phyloP scores from a whole-genome alignment of 495 filamentous ascomycete genomes.

The Bombardia bombarda region DNA sequence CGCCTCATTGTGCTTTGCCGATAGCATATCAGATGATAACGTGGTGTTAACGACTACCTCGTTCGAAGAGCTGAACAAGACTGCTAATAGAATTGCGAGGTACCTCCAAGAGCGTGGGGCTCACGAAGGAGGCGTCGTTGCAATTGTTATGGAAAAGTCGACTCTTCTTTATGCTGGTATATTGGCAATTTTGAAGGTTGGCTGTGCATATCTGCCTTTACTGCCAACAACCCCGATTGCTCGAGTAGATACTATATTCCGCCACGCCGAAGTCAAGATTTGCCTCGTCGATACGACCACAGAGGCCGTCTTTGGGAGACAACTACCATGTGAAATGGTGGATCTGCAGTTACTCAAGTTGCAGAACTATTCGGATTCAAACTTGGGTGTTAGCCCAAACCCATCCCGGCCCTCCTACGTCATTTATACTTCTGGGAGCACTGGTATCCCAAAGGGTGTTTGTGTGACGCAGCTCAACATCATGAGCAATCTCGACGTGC shows the following conservation, averaged over 20 bases:
- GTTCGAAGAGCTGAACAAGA: conserved; percentile 53
- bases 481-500: conserved; percentile 54
- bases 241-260: conserved; percentile 46
- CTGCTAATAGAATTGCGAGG: conserved; percentile 57
- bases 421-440: conserved; percentile 61
- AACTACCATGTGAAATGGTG: conserved; percentile 22
- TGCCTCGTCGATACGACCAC: conserved; percentile 35
- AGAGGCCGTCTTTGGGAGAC: conserved; percentile 6
- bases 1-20: conserved; percentile 53
- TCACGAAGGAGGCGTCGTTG: conserved; percentile 46
- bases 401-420: conserved; percentile 43
- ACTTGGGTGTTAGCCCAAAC: conserved; percentile 24
- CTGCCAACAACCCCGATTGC: conserved; percentile 53
- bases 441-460: conserved; percentile 62
- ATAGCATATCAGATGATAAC: conserved; percentile 25
- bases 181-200: conserved; percentile 62
- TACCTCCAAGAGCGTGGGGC: conserved; percentile 41
- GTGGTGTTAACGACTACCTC: conserved; percentile 37
- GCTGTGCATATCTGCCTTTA: conserved; percentile 67
- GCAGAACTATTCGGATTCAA: conserved; percentile 13
- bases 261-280: conserved; percentile 38
- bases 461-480: conserved; percentile 61
- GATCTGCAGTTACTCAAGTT: conserved; percentile 25
- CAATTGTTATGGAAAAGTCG: conserved; percentile 65
- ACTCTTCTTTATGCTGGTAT: conserved; percentile 59